These are phyloP conservation scores for Candolleomyces efflorescens DNA, from an alignment of 768 basidiomycete species.

Conservation along the genomic window DNA sequence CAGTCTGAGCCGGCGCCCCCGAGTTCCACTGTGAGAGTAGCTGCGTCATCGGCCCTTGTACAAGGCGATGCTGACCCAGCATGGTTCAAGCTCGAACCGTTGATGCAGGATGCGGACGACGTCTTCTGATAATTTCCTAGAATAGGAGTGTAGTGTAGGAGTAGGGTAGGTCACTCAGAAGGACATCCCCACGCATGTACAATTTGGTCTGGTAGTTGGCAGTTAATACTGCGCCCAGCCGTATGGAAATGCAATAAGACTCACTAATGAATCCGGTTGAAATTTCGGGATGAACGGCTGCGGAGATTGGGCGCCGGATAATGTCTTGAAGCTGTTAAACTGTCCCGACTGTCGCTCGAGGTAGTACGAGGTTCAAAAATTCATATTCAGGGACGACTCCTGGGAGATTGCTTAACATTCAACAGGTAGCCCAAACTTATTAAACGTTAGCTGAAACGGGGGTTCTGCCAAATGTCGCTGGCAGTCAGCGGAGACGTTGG, in stretches of 20 bases:
- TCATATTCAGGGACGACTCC: too few relatives aligned
- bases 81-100: background rate
- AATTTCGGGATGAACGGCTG: background rate
- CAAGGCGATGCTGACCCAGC: background rate
- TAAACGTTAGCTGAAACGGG: background rate
- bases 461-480: background rate
- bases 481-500: background rate
- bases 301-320: background rate
- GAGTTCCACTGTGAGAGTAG: constrained; percentile 1
- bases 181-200: too few relatives aligned
- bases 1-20: background rate
- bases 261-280: background rate
- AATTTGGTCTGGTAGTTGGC: too few relatives aligned
- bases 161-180: too few relatives aligned
- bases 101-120: background rate
- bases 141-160: too few relatives aligned
- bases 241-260: background rate
- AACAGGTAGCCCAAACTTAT: too few relatives aligned
- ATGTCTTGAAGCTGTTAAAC: background rate
- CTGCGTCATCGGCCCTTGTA: background rate
- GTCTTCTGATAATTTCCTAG: background rate
- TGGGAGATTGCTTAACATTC: too few relatives aligned
- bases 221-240: background rate
- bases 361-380: too few relatives aligned
- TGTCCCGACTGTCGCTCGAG: background rate